Base-by-base conservation (phyloP, 768 basidiomycete genomes). In the Coprinopsis sp. region DNA sequence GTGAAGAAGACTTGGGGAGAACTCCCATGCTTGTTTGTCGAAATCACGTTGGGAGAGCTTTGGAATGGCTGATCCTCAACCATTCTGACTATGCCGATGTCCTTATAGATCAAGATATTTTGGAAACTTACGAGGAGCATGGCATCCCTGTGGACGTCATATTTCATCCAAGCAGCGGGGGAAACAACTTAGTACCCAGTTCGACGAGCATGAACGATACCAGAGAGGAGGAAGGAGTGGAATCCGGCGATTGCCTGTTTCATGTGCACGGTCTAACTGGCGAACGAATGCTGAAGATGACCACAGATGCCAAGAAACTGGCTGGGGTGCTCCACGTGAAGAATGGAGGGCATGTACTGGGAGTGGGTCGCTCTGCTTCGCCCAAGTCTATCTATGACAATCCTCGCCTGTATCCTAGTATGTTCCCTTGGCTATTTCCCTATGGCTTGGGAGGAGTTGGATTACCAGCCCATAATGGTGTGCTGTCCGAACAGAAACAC, bases 341-440 rank as follows among this genome's bases (percentile, higher is more conserved):
- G 1, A 49, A 34, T 28, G 46, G 45, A 5, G 56, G 57, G 0
- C 57, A 56, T 23, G 49, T 62, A 1, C 41, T 74, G 0, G 62
- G 47, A 0, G 56, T 69, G 12, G 64, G 64, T 1, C 64, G 62
- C 27, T 38, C 37, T 4, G 24, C 34, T 0, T 19, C 50, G 2
- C 58, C 63, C 0, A 43, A 64, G 37, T 59, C 59, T 2, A 54
- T 61, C 6, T 65, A 56, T 31, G 37, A 65, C 7, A 70, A 74
- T 51, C 60, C 64, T 4, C 41, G 50, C 3, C 39, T 69, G 16
- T 73, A 68, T 51, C 66, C 71, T 1, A 53, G 62, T 6, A 68
- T 72, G 62, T 72, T 70, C 56, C 71, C 69, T 0, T 72, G 68
- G 67, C 51, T 73, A 0, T 73, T 66, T 53, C 71, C 68, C 0